phyloP scores from a whole-genome alignment of 306 rosid species.

The Medicago truncatula region DNA sequence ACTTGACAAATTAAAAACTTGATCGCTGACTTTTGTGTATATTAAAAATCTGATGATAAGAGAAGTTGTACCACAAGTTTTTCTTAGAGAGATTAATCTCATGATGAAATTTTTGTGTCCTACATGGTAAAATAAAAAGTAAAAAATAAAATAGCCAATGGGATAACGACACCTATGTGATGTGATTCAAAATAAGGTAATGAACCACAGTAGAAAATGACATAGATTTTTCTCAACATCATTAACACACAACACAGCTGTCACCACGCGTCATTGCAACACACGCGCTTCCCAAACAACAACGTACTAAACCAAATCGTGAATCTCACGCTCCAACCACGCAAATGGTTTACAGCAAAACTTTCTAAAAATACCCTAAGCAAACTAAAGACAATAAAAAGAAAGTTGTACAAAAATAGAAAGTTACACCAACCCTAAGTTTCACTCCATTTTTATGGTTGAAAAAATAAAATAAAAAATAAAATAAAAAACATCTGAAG shows the following conservation, averaged over 20 bases:
- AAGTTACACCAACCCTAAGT: constrained; percentile 66
- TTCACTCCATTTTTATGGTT: constrained; percentile 49
- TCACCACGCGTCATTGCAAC: constrained; percentile 23
- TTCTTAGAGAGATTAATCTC: too few species aligned
- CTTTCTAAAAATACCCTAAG: constrained; percentile 30
- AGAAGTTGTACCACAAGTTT: too few species aligned
- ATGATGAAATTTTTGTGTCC: too few species aligned
- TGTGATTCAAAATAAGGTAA: constrained; percentile 45
- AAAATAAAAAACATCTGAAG: neutral
- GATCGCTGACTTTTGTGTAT: too few species aligned
- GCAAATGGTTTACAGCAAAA: neutral
- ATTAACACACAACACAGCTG: constrained; percentile 36
- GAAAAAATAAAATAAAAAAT: constrained; percentile 12
- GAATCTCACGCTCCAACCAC: fast-evolving
- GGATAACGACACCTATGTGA: constrained; percentile 45
- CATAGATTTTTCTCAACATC: constrained; percentile 36
- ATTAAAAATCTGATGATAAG: too few species aligned
- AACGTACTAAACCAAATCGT: fast-evolving
- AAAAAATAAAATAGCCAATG: constrained; percentile 1
- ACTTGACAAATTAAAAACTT: too few species aligned
- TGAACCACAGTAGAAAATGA: constrained; percentile 44
- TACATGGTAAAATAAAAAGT: too few species aligned
- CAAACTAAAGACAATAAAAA: constrained; percentile 35
- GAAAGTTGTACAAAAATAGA: constrained; percentile 60
- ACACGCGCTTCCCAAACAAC: neutral